Percentiles rank a stretch among this genome's conserved stretches.
Conservation (phyloP, 2,329 filamentous ascomycete genomes). For the Uncinocarpus reesii region DNA sequence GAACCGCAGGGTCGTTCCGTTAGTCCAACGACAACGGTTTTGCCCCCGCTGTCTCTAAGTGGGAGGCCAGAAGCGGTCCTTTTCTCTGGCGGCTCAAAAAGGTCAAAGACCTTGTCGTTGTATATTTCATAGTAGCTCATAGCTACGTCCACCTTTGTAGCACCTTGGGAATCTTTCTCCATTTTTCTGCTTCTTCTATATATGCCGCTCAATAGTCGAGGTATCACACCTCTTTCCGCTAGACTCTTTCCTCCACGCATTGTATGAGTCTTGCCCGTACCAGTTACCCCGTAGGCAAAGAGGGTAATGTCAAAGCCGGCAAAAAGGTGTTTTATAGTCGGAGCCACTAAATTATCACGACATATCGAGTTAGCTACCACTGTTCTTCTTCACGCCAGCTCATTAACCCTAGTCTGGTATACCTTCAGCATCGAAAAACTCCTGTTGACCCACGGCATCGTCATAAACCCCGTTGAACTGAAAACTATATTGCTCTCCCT, state of each 20-base stretch:
- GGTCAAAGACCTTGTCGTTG: constrained; percentile 87
- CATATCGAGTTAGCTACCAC: constrained; percentile 1
- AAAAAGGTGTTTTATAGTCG: constrained; percentile 85
- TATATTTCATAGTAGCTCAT: constrained; percentile 96
- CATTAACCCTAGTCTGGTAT: constrained; percentile 20
- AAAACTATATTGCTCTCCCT: constrained; percentile 82
- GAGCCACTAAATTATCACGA: constrained; percentile 52
- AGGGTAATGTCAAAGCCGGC: constrained; percentile 72
- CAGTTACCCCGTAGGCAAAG: constrained; percentile 87
- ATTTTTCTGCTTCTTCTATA: constrained; percentile 80
- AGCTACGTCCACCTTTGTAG: constrained; percentile 60
- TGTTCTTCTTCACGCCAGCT: not conserved
- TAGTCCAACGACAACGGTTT: constrained; percentile 75
- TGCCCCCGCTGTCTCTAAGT: constrained; percentile 74
- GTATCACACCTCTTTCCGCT: constrained; percentile 78
- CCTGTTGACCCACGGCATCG: constrained; percentile 66
- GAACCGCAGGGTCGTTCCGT: constrained; percentile 73
- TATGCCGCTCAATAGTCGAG: constrained; percentile 70
- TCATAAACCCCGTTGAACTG: constrained; percentile 92
- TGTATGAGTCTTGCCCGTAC: constrained; percentile 89
- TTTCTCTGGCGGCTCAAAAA: constrained; percentile 80
- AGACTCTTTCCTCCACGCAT: constrained; percentile 86
- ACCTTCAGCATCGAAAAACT: constrained; percentile 81
- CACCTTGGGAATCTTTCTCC: constrained; percentile 62
- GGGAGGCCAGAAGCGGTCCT: constrained; percentile 70